A percentile compares a stretch with the other conserved stretches of the same genome.
Conservation (phyloP, 129 eudicot genomes). For the Rutidosis leptorrhynchoides region DNA sequence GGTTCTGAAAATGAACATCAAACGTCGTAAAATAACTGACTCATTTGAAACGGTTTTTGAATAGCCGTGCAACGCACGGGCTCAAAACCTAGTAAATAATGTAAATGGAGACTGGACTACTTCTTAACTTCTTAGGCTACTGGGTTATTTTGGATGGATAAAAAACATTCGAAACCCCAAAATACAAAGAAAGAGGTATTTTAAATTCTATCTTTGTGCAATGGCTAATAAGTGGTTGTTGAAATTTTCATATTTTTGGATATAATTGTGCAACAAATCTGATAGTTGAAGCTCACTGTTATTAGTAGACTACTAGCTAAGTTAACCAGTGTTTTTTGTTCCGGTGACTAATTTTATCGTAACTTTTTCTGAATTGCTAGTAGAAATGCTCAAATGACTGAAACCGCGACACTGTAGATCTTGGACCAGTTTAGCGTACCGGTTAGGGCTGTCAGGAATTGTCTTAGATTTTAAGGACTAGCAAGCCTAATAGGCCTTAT, state of each 20-base stretch:
- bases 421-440: neutral
- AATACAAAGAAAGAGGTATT: neutral
- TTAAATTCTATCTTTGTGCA: neutral
- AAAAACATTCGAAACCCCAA: neutral
- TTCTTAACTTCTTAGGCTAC: neutral
- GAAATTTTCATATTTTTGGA: neutral
- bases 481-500: neutral
- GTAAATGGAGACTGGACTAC: neutral
- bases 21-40: no score
- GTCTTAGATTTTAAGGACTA: neutral
- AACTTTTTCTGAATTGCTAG: neutral
- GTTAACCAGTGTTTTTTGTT: neutral
- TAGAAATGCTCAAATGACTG: neutral
- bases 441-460: neutral
- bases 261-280: neutral
- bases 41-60: no score
- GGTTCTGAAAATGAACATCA: no score
- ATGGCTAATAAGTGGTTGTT: neutral
- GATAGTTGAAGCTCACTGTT: conserved; percentile 6
- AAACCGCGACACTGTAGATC: neutral
- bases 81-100: no score
- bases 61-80: no score
- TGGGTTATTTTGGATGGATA: neutral
- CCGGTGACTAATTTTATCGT: neutral
- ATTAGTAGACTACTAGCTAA: neutral